Percentiles rank a stretch among this genome's conserved stretches.
These are phyloP conservation scores for Monosporozyma solicola DNA, from an alignment of 805 yeast species.

Conservation along the genomic window DNA sequence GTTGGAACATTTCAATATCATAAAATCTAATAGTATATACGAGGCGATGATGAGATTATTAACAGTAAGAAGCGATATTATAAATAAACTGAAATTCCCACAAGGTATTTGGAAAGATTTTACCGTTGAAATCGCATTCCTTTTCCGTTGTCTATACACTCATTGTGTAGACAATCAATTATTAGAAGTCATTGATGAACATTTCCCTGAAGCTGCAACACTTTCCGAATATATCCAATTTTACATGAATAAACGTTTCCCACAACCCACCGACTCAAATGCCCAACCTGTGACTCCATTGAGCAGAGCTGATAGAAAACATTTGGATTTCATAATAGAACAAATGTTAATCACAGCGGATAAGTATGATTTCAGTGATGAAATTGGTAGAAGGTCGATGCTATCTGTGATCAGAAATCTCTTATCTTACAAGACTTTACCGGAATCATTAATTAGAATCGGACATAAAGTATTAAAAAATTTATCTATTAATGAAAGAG, in stretches of 20 bases:
- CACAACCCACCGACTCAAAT: conserved; percentile 4
- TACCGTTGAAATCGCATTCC: conserved; percentile 65
- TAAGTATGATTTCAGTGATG: conserved; percentile 80
- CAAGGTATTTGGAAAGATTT: conserved; percentile 59
- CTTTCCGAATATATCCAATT: conserved; percentile 51
- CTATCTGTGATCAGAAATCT: conserved; percentile 48
- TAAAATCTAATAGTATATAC: conserved; percentile 59
- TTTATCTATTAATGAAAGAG: conserved; percentile 69
- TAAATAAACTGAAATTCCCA: conserved; percentile 51
- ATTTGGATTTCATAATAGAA: conserved; percentile 62
- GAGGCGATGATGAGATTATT: conserved; percentile 57
- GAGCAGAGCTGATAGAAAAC: conserved; percentile 39
- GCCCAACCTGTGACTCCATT: conserved; percentile 4
- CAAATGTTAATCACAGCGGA: conserved; percentile 62
- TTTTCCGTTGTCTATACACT: conserved; percentile 57
- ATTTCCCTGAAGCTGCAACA: conserved; percentile 71
- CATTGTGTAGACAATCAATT: conserved; percentile 50
- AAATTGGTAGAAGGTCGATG: conserved; percentile 77
- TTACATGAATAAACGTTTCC: conserved; percentile 44
- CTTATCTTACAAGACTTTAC: conserved; percentile 47
- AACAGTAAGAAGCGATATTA: conserved; percentile 51
- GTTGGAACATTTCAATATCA: conserved; percentile 61
- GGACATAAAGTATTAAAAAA: conserved; percentile 59
- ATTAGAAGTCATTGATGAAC: conserved; percentile 49
- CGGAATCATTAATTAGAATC: conserved; percentile 44